A percentile compares a stretch with the other conserved stretches of the same genome.
These are phyloP conservation scores for Populus davidiana DNA, from an alignment of 345 rosid genomes.

Conservation along the genomic window DNA sequence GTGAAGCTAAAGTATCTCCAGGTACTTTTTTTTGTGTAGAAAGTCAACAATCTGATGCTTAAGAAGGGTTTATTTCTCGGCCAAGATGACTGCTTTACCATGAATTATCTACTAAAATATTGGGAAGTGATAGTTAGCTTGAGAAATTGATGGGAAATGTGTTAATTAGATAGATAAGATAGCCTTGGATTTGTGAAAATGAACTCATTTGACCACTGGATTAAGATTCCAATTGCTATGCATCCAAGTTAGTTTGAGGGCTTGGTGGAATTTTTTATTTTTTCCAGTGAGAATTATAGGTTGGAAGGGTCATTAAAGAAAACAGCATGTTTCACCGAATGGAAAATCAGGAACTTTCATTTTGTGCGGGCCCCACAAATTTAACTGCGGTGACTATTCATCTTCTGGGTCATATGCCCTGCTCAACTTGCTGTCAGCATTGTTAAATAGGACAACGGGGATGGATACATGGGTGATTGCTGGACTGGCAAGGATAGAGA, in stretches of 20 bases:
- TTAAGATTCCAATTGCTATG: background rate
- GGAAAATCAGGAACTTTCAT: too few relatives aligned
- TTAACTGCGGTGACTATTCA: background rate
- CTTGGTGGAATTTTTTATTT: too few relatives aligned
- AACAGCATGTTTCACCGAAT: too few relatives aligned
- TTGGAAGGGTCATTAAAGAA: background rate
- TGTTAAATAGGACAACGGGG: background rate
- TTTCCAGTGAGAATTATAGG: background rate
- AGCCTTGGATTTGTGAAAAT: background rate
- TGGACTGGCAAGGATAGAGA: background rate
- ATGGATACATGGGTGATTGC: background rate
- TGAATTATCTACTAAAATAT: background rate
- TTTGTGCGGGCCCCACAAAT: background rate
- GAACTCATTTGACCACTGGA: background rate
- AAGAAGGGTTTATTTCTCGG: background rate
- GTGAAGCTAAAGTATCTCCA: constrained; percentile 76
- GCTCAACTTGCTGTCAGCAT: background rate
- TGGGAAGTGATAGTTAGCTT: background rate
- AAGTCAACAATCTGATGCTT: background rate
- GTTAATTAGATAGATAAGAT: background rate
- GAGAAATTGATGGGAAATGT: background rate
- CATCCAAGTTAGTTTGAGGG: background rate
- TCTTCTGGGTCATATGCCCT: background rate
- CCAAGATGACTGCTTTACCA: background rate
- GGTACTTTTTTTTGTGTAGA: constrained; percentile 35